These are phyloP conservation scores for Nakazawaea ernobii DNA, from an alignment of 805 yeast genomes.

Conservation along the genomic window DNA sequence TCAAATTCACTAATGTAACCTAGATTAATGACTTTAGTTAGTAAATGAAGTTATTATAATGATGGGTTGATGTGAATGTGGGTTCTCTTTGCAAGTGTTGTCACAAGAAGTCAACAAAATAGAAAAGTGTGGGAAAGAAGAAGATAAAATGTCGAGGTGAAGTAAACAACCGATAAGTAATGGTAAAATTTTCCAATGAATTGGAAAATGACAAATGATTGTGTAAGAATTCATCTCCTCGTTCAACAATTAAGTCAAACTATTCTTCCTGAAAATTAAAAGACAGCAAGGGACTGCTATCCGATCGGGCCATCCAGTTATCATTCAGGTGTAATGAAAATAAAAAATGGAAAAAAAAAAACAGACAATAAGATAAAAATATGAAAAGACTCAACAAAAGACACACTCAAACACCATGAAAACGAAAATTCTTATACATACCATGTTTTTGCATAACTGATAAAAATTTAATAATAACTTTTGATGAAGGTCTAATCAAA, in stretches of 20 bases:
- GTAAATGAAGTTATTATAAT: too few species aligned
- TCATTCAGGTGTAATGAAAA: conserved; percentile 81
- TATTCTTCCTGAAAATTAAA: conserved; percentile 93
- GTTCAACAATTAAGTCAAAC: conserved; percentile 19
- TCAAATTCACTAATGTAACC: conserved; percentile 97
- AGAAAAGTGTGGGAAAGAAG: background rate
- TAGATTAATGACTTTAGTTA: conserved; percentile 24
- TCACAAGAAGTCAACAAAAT: conserved; percentile 19
- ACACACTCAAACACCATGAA: too few species aligned
- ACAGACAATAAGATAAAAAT: conserved; percentile 2
- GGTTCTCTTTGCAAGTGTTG: too few species aligned
- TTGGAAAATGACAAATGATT: conserved; percentile 30
- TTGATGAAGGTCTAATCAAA: conserved; percentile 95
- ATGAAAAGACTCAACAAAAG: background rate
- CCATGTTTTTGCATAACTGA: conserved; percentile 98
- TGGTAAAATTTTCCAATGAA: background rate
- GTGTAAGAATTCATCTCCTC: conserved; percentile 66
- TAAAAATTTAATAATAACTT: conserved; percentile 95
- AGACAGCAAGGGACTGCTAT: conserved; percentile 88
- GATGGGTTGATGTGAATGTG: too few species aligned
- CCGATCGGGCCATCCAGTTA: conserved; percentile 97
- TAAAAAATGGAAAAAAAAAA: background rate
- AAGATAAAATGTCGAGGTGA: conserved; percentile 48
- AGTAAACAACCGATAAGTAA: conserved; percentile 52
- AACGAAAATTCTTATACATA: too few species aligned